Conservation (phyloP, 441 rosid genomes). For the Gossypium lobatum region DNA sequence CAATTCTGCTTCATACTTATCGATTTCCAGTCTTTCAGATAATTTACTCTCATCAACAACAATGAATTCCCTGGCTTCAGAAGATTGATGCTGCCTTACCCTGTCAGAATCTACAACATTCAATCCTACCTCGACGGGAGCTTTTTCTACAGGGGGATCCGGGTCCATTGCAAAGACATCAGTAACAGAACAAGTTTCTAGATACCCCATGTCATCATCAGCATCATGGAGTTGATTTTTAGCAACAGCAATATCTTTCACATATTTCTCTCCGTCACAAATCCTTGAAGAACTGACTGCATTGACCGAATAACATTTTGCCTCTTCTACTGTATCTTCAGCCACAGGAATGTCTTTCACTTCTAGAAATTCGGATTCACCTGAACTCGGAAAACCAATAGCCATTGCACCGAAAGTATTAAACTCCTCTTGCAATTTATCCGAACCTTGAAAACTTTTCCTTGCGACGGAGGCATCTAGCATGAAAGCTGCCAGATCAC, state of each 20-base stretch:
- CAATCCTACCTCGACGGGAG: constrained; percentile 16
- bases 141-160: constrained; percentile 27
- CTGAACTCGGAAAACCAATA: constrained; percentile 20
- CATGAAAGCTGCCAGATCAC: constrained; percentile 30
- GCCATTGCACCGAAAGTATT: constrained; percentile 17
- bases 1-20: constrained; percentile 16
- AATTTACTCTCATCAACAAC: constrained; percentile 11
- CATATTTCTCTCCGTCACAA: constrained; percentile 16
- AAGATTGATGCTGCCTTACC: constrained; percentile 17
- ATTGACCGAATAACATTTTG: constrained; percentile 10
- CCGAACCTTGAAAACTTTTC: constrained; percentile 23
- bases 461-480: constrained; percentile 21
- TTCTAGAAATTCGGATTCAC: constrained; percentile 26
- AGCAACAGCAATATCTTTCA: constrained; percentile 19
- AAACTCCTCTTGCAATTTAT: constrained; percentile 21
- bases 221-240: constrained; percentile 21
- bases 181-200: constrained; percentile 23
- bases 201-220: constrained; percentile 26
- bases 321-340: constrained; percentile 20
- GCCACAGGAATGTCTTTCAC: constrained; percentile 31
- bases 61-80: constrained; percentile 24
- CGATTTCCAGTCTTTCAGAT: constrained; percentile 23
- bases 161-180: constrained; percentile 34
- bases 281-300: constrained; percentile 12
- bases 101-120: constrained; percentile 17